A percentile compares a stretch with the other conserved stretches of the same genome.
Evolutionary conservation across 164 flowering plant species (phyloP).

Genomic region (Cinnamomum chago): DNA sequence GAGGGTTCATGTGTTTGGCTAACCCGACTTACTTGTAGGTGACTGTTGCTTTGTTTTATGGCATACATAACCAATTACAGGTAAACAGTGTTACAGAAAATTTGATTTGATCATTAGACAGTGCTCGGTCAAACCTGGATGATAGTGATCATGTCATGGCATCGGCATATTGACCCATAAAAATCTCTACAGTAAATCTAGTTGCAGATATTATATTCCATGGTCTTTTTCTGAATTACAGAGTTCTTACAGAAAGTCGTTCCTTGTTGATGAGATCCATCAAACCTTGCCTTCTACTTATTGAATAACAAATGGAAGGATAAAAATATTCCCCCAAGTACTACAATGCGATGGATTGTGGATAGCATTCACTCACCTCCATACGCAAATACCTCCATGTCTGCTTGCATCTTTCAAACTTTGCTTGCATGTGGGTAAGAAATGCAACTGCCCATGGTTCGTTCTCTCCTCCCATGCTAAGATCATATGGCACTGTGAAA

Average conservation of each 20-base stretch:
- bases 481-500: conserved; percentile 80
- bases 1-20: no score
- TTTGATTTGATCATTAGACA: no score
- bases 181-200: background rate
- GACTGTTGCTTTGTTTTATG: no score
- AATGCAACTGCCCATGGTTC: conserved; percentile 81
- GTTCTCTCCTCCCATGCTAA: conserved; percentile 69
- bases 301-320: background rate
- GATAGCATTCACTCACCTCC: conserved; percentile 71
- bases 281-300: background rate
- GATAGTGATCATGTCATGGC: no score
- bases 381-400: conserved; percentile 53
- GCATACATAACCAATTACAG: no score
- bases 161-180: no score
- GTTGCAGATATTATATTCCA: no score
- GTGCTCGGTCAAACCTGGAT: no score
- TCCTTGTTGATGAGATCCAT: background rate
- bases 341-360: conserved; percentile 72
- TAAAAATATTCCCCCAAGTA: background rate
- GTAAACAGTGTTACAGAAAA: no score
- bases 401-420: conserved; percentile 49
- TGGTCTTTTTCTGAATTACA: no score
- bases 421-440: conserved; percentile 36
- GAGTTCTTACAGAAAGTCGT: background rate
- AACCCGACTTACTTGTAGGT: no score